These are phyloP conservation scores for Fusarium nurragi DNA, from an alignment of 2,329 filamentous ascomycete genomes.

Conservation along the genomic window DNA sequence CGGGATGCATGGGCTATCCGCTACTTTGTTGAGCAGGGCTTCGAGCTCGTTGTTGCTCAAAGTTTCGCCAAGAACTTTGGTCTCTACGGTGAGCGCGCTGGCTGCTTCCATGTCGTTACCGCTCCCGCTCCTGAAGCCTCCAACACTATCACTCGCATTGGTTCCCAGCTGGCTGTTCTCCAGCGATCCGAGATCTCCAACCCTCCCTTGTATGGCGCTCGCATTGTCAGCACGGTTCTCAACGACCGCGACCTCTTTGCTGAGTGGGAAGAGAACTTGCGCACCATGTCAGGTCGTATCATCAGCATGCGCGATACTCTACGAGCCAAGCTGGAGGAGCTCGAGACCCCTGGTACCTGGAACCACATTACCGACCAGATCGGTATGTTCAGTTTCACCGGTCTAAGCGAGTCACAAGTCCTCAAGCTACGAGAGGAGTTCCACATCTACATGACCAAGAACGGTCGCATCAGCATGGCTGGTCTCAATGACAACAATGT, in stretches of 20 bases:
- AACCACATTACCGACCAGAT: conserved; percentile 99
- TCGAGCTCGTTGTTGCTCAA: conserved; percentile 88
- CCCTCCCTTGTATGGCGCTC: conserved; percentile 91
- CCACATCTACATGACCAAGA: conserved; percentile 95
- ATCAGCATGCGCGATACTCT: conserved; percentile 87
- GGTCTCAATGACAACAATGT: conserved; percentile 93
- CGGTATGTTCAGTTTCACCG: conserved; percentile 98
- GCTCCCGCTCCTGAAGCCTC: conserved; percentile 73
- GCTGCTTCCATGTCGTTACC: conserved; percentile 94
- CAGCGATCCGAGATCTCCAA: conserved; percentile 98
- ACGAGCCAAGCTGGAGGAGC: conserved; percentile 80
- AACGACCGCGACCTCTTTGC: conserved; percentile 84
- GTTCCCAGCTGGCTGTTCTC: conserved; percentile 89
- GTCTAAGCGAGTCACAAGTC: conserved; percentile 78
- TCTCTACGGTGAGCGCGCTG: conserved; percentile 94
- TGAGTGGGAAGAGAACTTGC: conserved; percentile 92
- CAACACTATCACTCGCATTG: conserved; percentile 71
- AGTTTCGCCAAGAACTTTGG: conserved; percentile 99
- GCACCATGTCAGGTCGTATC: conserved; percentile 95
- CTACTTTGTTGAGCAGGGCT: conserved; percentile 92
- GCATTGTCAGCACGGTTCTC: conserved; percentile 84
- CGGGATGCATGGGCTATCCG: conserved; percentile 92
- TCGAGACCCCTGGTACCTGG: conserved; percentile 90
- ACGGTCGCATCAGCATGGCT: conserved; percentile 97
- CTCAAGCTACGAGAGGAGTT: conserved; percentile 72